Conservation (phyloP, 495 filamentous ascomycete genomes). For the Barbatosphaeria neglecta region DNA sequence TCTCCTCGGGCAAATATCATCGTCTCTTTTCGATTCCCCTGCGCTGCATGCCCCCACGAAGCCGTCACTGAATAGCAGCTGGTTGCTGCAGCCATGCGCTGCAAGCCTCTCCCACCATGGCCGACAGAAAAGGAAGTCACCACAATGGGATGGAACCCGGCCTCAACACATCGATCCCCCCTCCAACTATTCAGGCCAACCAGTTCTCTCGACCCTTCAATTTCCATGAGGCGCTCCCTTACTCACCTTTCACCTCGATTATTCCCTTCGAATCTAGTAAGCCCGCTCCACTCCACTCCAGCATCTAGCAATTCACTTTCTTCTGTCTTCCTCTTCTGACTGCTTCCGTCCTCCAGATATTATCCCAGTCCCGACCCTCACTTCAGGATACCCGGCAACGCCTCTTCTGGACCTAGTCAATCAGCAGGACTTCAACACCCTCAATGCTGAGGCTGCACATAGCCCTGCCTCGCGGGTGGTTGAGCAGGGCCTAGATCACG, state of each 20-base stretch:
- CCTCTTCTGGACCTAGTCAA: constrained; percentile 29
- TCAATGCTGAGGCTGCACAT: constrained; percentile 41
- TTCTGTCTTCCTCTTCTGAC: constrained; percentile 4
- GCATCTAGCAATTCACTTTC: not conserved
- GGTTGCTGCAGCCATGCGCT: not conserved
- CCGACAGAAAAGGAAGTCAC: not conserved
- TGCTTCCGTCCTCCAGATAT: constrained; percentile 36
- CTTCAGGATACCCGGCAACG: constrained; percentile 37
- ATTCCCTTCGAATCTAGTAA: constrained; percentile 77
- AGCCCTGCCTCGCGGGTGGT: constrained; percentile 24
- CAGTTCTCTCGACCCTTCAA: constrained; percentile 25
- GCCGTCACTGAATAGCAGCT: not conserved
- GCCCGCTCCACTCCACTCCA: constrained; percentile 1
- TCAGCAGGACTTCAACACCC: constrained; percentile 29
- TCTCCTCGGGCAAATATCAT: no score
- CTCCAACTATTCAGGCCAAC: not conserved
- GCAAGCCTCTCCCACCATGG: not conserved
- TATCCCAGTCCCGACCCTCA: constrained; percentile 55
- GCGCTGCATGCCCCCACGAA: no score
- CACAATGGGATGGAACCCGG: not conserved
- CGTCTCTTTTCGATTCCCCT: no score
- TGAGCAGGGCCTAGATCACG: constrained; percentile 44
- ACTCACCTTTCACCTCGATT: constrained; percentile 82
- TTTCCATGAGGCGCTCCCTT: constrained; percentile 80
- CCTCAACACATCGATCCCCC: not conserved